phyloP scores from a whole-genome alignment of 768 basidiomycete genomes.

The Leccinum subgranulosum region DNA sequence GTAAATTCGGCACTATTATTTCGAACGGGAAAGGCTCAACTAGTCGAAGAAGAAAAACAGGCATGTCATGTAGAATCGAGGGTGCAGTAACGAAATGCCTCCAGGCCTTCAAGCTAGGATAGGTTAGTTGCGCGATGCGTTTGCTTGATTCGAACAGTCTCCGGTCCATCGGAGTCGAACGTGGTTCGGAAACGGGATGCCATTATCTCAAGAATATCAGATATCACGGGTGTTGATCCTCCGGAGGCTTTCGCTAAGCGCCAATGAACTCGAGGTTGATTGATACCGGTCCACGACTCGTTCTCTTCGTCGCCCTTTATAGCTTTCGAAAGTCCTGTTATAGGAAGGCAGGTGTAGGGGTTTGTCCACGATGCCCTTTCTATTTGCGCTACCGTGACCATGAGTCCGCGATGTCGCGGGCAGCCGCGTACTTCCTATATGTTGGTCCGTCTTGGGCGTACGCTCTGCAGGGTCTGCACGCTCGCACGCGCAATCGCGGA shows the following conservation, averaged over 20 bases:
- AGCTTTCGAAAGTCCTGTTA: not conserved
- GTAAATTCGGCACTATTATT: not conserved
- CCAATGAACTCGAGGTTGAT: not conserved
- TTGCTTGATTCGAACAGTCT: slow-evolving; percentile 1
- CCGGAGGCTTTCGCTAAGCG: not conserved
- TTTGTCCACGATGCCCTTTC: not conserved
- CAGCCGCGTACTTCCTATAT: not conserved
- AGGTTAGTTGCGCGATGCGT: not conserved
- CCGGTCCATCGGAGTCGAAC: not conserved
- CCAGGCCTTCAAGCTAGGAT: not conserved
- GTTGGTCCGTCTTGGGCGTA: not conserved
- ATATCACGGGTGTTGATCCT: not conserved
- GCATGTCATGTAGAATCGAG: not conserved
- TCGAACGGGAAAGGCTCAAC: not conserved
- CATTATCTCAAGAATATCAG: not conserved
- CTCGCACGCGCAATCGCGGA: not conserved
- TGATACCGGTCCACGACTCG: not conserved
- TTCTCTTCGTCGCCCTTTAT: not conserved
- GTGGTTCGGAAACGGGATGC: not conserved
- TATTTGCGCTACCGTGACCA: not conserved
- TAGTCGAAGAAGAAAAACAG: not conserved
- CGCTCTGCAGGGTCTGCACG: not conserved
- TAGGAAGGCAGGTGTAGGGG: not conserved
- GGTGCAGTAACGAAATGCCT: not conserved
- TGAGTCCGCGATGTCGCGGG: not conserved